Evolutionary conservation across 2,329 filamentous ascomycete species (phyloP), one percentile per base, ranked within the genome.

Genomic region (Metarhizium guizhouense): DNA sequence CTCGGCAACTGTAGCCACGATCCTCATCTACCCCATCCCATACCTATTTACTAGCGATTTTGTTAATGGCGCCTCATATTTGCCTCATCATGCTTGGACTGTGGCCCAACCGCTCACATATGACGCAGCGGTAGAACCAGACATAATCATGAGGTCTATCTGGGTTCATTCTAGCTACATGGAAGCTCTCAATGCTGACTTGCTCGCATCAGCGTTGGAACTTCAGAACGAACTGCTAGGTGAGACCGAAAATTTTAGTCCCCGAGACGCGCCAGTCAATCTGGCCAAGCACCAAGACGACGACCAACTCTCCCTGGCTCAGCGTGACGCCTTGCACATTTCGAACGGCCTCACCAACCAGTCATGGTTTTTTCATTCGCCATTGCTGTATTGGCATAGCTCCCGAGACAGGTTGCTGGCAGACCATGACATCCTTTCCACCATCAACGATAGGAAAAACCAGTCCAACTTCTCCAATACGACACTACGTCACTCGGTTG

Each of bases 121-220:
- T 51, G 74, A 74, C 54, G 70, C 71, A 4, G 65, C 72, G 30
- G 73, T 76, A 48, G 72, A 76, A 54, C 79, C 85, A 4, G 87
- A 93, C 67, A 83, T 93, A n/a, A 83, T 88, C 55, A 87, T 93
- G 82, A 86, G 87, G 61, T 88, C 88, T 56, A 80, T 90, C 55
- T 93, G 88, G 88, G 79, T 93, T 16, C 87, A 92, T 65, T 87
- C 87, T 59, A 86, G 81, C 67, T 91, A 91, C 65, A 92, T 92
- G 85, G 78, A 84, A 63, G 88, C 87, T 11, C 76, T 93, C 40
- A 76, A 88, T 52, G 76, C 77, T 53, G 74, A 84, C 6, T 78
- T 92, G 11, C 74, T 93, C 48, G 73, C 81, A 36, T 79, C 81
- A 47, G 87, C 87, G 8, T 73, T 93, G 50, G 76, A 83, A 59